Evolutionary conservation across 768 basidiomycete genomes (phyloP).

Genomic region (Tricholoma furcatifolium): DNA sequence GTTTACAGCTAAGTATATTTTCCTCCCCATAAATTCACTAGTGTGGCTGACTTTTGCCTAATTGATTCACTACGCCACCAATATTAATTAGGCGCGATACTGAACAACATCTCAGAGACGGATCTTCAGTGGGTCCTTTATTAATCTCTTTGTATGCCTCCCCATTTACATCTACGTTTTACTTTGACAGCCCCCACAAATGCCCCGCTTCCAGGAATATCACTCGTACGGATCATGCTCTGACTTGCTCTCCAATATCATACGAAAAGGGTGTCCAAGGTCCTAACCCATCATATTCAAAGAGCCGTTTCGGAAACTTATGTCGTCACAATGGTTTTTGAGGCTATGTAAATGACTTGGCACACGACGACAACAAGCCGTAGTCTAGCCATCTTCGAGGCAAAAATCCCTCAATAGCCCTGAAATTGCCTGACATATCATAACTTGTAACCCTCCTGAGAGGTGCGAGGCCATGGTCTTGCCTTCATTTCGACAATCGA

Average conservation of each 20-base stretch:
- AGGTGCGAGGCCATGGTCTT: too few species aligned
- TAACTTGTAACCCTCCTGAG: too few species aligned
- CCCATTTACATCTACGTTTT: too few species aligned
- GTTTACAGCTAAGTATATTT: too few species aligned
- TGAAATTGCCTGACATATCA: neutral
- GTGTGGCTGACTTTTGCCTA: too few species aligned
- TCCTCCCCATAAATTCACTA: too few species aligned
- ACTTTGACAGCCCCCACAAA: neutral
- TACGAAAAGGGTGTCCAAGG: slow-evolving; percentile 15
- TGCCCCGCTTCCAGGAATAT: slow-evolving; percentile 4
- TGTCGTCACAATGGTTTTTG: slow-evolving; percentile 5
- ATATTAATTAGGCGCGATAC: too few species aligned
- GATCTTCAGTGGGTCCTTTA: too few species aligned
- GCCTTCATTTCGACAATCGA: too few species aligned
- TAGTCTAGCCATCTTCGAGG: neutral
- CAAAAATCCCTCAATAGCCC: slow-evolving; percentile 3
- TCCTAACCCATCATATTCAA: neutral
- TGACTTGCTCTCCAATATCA: neutral
- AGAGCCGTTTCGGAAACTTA: neutral
- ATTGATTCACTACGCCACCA: too few species aligned
- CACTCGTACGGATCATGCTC: slow-evolving; percentile 1
- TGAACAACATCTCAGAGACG: too few species aligned
- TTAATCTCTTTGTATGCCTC: too few species aligned
- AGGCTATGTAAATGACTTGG: neutral
- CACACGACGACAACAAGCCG: slow-evolving; percentile 11